phyloP scores from a whole-genome alignment of 371 early-diverging fungal species.

The Parasitella parasitica region DNA sequence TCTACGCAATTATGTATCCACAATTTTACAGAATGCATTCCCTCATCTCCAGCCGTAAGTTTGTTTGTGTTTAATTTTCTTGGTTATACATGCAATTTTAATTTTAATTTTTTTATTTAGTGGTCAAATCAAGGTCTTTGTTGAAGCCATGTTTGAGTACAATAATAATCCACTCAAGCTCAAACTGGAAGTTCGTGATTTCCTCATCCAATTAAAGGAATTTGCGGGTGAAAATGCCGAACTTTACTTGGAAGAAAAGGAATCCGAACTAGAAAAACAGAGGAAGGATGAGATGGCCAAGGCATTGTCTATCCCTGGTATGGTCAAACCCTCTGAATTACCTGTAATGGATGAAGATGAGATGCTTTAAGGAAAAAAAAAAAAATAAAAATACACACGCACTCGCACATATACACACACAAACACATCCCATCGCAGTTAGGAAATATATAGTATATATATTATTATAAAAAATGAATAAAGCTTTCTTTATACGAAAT shows the following conservation, averaged over 20 bases:
- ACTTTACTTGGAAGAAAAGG: slow-evolving; percentile 90
- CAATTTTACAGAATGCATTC: slow-evolving; percentile 85
- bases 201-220: slow-evolving; percentile 95
- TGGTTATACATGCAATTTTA: too few species aligned
- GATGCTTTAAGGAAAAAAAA: slow-evolving; percentile 35
- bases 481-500: not conserved
- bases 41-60: slow-evolving; percentile 82
- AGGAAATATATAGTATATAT: not conserved
- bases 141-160: slow-evolving; percentile 81
- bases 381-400: not conserved
- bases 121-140: slow-evolving; percentile 85
- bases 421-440: not conserved
- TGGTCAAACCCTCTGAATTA: slow-evolving; percentile 94
- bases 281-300: slow-evolving; percentile 78
- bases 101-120: slow-evolving; percentile 34
- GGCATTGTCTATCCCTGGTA: slow-evolving; percentile 91
- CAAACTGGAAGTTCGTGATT: slow-evolving; percentile 94
- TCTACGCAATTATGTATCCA: slow-evolving; percentile 79
- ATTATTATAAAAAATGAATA: slow-evolving; percentile 2
- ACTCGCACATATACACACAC: not conserved
- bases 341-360: slow-evolving; percentile 72
- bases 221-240: slow-evolving; percentile 91
- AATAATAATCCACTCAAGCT: slow-evolving; percentile 79
- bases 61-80: not conserved
- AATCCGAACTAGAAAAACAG: slow-evolving; percentile 81